Evolutionary conservation across 352 stramenopile genomes (phyloP).

Genomic region (Phytopythium vexans): DNA sequence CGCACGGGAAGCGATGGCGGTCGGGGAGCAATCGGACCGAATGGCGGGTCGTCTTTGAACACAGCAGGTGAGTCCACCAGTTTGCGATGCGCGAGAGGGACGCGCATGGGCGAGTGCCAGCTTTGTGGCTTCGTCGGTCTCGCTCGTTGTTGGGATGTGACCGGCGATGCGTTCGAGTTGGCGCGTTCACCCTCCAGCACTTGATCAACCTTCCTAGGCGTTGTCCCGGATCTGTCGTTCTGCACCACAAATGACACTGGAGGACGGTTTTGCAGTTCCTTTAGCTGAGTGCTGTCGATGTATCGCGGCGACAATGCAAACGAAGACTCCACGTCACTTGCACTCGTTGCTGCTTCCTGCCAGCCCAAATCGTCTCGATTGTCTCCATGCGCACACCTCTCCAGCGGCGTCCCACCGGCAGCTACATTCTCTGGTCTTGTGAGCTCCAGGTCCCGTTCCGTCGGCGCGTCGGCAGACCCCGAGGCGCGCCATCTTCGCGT

Average conservation of each 20-base stretch:
- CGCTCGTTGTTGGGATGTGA: background rate
- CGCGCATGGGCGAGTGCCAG: constrained; percentile 60
- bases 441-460: too few relatives aligned
- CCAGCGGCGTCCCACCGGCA: too few relatives aligned
- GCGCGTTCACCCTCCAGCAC: background rate
- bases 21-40: constrained; percentile 21
- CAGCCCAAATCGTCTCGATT: too few relatives aligned
- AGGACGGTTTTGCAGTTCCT: constrained; percentile 30
- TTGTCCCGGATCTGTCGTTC: constrained; percentile 11
- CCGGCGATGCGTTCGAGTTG: constrained; percentile 1
- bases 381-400: too few relatives aligned
- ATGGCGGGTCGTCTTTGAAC: constrained; percentile 38
- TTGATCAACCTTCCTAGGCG: constrained; percentile 19
- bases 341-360: too few relatives aligned
- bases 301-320: constrained; percentile 35
- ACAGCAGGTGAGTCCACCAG: constrained; percentile 44
- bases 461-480: too few relatives aligned
- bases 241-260: constrained; percentile 39
- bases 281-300: constrained; percentile 22
- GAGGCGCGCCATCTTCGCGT: too few relatives aligned
- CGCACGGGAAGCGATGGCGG: constrained; percentile 6
- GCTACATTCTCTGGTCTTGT: too few relatives aligned
- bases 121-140: constrained; percentile 22
- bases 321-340: background rate
- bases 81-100: constrained; percentile 62